phyloP scores from a whole-genome alignment of 2,329 filamentous ascomycete species.

The Phaeoacremonium minimum region DNA sequence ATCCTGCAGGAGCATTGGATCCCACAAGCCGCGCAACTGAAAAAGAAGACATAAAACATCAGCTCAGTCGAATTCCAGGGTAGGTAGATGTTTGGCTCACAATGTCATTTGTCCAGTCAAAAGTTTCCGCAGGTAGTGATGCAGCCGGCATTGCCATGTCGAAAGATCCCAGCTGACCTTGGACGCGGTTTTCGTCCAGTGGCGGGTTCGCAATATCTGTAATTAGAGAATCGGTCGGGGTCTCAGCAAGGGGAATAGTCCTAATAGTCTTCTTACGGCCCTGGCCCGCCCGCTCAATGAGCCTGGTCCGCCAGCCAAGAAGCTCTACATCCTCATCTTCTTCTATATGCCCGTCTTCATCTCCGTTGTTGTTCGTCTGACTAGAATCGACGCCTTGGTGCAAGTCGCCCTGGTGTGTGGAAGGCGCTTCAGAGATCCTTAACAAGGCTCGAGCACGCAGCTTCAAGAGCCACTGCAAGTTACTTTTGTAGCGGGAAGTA shows the following conservation, averaged over 20 bases:
- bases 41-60: background rate
- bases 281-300: slow-evolving; percentile 4
- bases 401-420: background rate
- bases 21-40: background rate
- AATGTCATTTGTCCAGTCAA: background rate
- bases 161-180: background rate
- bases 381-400: background rate
- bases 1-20: background rate
- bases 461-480: slow-evolving; percentile 4
- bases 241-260: slow-evolving; percentile 1
- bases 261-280: slow-evolving; percentile 1
- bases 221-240: background rate
- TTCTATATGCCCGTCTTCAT: slow-evolving; percentile 1
- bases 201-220: background rate
- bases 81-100: background rate
- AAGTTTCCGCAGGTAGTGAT: background rate
- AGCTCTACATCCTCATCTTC: slow-evolving; percentile 3
- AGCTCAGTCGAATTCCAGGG: too few relatives aligned
- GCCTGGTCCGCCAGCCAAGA: slow-evolving; percentile 5
- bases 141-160: background rate
- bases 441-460: slow-evolving; percentile 1
- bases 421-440: slow-evolving; percentile 1
- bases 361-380: background rate
- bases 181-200: background rate
- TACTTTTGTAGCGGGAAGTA: slow-evolving; percentile 3